Evolutionary conservation across 2,329 filamentous ascomycete genomes (phyloP).

Genomic region (Fusarium keratoplasticum): DNA sequence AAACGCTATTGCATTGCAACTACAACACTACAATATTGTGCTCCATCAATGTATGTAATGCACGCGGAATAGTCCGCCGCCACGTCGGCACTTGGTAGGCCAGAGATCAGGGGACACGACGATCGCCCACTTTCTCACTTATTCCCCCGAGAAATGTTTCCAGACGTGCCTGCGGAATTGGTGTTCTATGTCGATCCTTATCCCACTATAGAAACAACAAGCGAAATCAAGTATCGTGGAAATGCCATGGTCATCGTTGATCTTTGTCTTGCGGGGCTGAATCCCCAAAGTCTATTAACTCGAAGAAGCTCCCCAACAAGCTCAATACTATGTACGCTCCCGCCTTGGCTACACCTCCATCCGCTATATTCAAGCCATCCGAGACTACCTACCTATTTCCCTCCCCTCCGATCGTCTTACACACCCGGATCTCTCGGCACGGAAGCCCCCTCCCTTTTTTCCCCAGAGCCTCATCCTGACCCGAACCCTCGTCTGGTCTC

Average conservation of each 20-base stretch:
- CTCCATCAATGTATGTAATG: background rate
- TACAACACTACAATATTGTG: background rate
- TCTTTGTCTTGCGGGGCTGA: background rate
- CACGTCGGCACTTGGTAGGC: slow-evolving; percentile 21
- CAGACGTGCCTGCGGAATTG: background rate
- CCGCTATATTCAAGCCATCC: background rate
- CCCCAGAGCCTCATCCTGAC: slow-evolving; percentile 4
- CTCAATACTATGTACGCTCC: slow-evolving; percentile 25
- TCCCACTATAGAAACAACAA: slow-evolving; percentile 1
- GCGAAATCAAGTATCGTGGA: background rate
- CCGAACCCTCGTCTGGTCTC: background rate
- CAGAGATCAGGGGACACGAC: background rate
- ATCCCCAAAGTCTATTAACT: background rate
- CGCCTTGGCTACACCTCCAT: slow-evolving; percentile 32
- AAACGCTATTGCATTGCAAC: background rate
- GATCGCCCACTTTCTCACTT: slow-evolving; percentile 24
- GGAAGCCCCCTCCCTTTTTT: background rate
- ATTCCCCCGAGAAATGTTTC: slow-evolving; percentile 20
- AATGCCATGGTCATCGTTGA: background rate
- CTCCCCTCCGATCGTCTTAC: slow-evolving; percentile 23
- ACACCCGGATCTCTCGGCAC: slow-evolving; percentile 35
- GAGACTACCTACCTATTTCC: background rate
- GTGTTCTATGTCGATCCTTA: slow-evolving; percentile 21
- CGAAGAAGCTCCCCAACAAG: slow-evolving; percentile 13
- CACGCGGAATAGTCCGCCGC: background rate